These are phyloP conservation scores for Penicillium lividum DNA, from an alignment of 495 filamentous ascomycete species.

Conservation along the genomic window DNA sequence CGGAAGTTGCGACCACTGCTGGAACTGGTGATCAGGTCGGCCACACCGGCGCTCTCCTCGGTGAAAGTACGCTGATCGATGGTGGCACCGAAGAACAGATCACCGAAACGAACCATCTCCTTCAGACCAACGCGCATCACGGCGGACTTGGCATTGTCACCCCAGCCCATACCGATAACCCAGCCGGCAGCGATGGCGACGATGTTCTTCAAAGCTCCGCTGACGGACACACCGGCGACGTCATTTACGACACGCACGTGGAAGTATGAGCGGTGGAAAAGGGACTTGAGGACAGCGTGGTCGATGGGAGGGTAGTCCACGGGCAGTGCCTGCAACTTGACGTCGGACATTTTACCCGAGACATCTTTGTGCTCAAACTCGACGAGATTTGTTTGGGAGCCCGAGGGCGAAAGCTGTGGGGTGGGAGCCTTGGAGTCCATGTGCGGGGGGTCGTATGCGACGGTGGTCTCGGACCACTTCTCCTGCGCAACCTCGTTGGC, in stretches of 20 bases:
- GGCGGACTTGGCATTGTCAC: constrained; percentile 95
- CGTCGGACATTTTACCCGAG: constrained; percentile 59
- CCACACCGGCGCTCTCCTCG: constrained; percentile 93
- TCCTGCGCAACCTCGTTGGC: constrained; percentile 92
- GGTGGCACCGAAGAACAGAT: constrained; percentile 83
- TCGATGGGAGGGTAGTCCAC: constrained; percentile 78
- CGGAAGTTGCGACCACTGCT: constrained; percentile 89
- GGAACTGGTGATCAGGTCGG: constrained; percentile 94
- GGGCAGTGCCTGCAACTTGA: constrained; percentile 71
- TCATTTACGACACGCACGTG: constrained; percentile 90
- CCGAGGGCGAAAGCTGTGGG: constrained; percentile 56
- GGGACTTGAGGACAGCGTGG: constrained; percentile 72
- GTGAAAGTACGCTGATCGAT: constrained; percentile 84
- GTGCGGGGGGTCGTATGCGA: constrained; percentile 93
- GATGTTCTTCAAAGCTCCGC: constrained; percentile 96
- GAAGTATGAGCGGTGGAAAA: constrained; percentile 98
- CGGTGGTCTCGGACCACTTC: constrained; percentile 94
- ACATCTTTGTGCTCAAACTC: constrained; percentile 66
- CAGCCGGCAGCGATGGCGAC: constrained; percentile 94
- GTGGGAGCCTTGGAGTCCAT: constrained; percentile 73
- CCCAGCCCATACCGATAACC: constrained; percentile 95
- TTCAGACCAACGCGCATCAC: constrained; percentile 93
- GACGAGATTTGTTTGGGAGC: constrained; percentile 59
- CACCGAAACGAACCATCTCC: constrained; percentile 94
- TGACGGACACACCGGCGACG: constrained; percentile 92